Evolutionary conservation across 2,329 filamentous ascomycete species (phyloP).

Genomic region (Aspergillus sp.): DNA sequence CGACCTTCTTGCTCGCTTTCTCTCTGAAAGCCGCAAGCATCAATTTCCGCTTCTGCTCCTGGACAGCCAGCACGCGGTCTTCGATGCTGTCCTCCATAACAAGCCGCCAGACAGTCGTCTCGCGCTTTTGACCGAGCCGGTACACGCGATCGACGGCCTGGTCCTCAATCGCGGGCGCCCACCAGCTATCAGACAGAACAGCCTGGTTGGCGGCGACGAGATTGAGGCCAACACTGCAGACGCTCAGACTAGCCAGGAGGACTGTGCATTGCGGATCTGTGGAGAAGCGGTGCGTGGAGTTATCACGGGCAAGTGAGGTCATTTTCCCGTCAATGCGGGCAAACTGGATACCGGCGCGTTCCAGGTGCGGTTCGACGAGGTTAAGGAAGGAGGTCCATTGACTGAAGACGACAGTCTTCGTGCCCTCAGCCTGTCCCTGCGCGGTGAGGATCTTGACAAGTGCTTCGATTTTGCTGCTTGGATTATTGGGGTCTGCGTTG

Average conservation of each 20-base stretch:
- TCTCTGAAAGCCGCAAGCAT: conserved; percentile 81
- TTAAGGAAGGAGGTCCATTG: conserved; percentile 82
- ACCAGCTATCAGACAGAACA: conserved; percentile 84
- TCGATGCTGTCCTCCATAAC: conserved; percentile 82
- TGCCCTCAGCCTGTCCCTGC: conserved; percentile 64
- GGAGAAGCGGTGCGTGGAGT: conserved; percentile 69
- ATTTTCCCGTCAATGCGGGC: conserved; percentile 82
- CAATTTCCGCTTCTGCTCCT: conserved; percentile 76
- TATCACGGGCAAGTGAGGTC: conserved; percentile 71
- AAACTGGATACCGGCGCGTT: conserved; percentile 63
- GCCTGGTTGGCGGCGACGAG: conserved; percentile 85
- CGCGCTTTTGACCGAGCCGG: conserved; percentile 77
- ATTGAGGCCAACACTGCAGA: conserved; percentile 85
- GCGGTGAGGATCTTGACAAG: conserved; percentile 76
- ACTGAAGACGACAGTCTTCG: conserved; percentile 82
- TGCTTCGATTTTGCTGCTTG: conserved; percentile 82
- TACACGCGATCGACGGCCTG: conserved; percentile 90
- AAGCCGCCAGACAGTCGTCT: conserved; percentile 78
- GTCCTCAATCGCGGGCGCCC: conserved; percentile 90
- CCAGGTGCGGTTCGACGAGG: conserved; percentile 71
- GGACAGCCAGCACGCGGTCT: conserved; percentile 77
- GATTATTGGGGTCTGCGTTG: conserved; percentile 64
- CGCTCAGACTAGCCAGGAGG: conserved; percentile 79
- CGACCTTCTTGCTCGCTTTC: conserved; percentile 61
- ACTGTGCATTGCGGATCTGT: conserved; percentile 70